These are phyloP conservation scores for Chimonanthus salicifolius DNA, from an alignment of 164 flowering plant species.

Conservation along the genomic window DNA sequence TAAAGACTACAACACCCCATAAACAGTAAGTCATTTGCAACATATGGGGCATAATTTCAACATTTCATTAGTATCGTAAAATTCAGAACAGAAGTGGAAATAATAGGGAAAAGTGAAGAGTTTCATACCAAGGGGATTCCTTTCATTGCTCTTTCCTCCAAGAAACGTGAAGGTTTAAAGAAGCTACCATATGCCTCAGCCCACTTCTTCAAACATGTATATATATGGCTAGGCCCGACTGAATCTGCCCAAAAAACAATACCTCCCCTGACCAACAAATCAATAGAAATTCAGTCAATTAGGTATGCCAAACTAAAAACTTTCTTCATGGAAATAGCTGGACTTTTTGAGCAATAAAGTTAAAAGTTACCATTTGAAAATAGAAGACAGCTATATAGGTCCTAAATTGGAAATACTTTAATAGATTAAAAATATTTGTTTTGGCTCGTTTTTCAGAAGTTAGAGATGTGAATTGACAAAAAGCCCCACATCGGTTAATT, in stretches of 20 bases:
- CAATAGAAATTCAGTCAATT: neutral
- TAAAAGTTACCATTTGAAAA: too few relatives aligned
- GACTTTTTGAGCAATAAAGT: too few relatives aligned
- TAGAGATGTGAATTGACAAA: too few relatives aligned
- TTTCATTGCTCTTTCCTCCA: slow-evolving; percentile 81
- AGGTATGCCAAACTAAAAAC: too few relatives aligned
- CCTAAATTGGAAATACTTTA: too few relatives aligned
- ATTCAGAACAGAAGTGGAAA: neutral
- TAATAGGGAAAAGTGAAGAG: neutral
- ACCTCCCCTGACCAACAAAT: slow-evolving; percentile 63
- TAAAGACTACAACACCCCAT: neutral
- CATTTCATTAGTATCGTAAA: neutral
- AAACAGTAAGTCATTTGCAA: neutral
- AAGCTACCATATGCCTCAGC: slow-evolving; percentile 58
- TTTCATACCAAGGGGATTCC: slow-evolving; percentile 75
- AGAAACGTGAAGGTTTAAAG: slow-evolving; percentile 70
- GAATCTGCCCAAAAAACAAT: slow-evolving; percentile 86
- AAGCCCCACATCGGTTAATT: too few relatives aligned
- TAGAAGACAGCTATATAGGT: neutral
- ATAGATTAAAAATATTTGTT: neutral
- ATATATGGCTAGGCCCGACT: slow-evolving; percentile 60
- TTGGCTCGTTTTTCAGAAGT: too few relatives aligned
- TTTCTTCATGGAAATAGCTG: too few relatives aligned
- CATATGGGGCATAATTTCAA: neutral
- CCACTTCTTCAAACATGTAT: slow-evolving; percentile 72